These are phyloP conservation scores for Solanum etuberosum DNA, from an alignment of 257 asterid species.

Conservation along the genomic window DNA sequence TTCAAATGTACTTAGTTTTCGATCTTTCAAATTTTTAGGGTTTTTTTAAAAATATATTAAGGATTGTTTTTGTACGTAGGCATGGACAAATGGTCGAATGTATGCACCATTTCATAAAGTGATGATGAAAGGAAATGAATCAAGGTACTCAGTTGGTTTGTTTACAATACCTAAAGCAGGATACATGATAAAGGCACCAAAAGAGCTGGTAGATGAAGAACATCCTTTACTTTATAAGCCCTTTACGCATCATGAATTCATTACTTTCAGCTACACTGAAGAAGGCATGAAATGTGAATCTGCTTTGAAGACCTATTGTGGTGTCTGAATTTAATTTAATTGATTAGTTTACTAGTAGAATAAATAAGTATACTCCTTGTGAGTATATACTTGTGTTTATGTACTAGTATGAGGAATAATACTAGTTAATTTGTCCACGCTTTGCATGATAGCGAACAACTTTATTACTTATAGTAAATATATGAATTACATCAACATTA, in stretches of 20 bases:
- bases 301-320: conserved; percentile 34
- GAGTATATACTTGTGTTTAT: background rate
- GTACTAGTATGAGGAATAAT: too few species aligned
- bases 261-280: conserved; percentile 18
- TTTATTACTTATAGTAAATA: too few species aligned
- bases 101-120: conserved; percentile 35
- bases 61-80: conserved; percentile 12
- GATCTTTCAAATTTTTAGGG: too few species aligned
- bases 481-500: too few species aligned
- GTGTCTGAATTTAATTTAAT: background rate
- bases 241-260: conserved; percentile 27
- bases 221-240: conserved; percentile 45
- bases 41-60: background rate
- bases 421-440: too few species aligned
- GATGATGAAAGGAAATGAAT: conserved; percentile 22
- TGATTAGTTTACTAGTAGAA: background rate
- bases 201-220: conserved; percentile 36
- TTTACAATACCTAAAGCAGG: conserved; percentile 21
- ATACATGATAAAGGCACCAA: conserved; percentile 23
- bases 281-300: conserved; percentile 17
- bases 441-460: too few species aligned
- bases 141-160: conserved; percentile 29
- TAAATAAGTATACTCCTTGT: background rate
- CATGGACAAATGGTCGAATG: conserved; percentile 53
- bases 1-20: background rate